phyloP scores from a whole-genome alignment of 2,329 filamentous ascomycete genomes.

The Exophiala sp. region DNA sequence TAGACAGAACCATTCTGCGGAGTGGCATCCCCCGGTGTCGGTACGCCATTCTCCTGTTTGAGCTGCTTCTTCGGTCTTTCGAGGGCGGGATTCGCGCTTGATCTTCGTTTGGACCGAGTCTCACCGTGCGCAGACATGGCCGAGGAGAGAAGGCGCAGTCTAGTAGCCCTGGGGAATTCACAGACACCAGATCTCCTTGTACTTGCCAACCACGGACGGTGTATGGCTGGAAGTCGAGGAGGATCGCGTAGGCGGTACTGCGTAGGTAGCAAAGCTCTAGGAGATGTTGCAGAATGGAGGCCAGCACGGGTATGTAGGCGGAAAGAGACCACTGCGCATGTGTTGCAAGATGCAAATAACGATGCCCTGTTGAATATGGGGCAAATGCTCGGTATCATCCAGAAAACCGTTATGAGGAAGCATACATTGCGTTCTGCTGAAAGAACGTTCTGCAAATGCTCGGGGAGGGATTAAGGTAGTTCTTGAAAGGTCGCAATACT shows the following conservation, averaged over 20 bases:
- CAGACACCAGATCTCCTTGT: not conserved
- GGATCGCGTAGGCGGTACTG: not conserved
- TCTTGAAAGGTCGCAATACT: slow-evolving; percentile 3
- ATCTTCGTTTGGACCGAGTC: slow-evolving; percentile 50
- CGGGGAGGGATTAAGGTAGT: not conserved
- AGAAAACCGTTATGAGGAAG: slow-evolving; percentile 8
- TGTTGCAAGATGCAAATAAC: slow-evolving; percentile 13
- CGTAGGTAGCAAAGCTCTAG: slow-evolving; percentile 1
- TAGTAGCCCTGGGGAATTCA: not conserved
- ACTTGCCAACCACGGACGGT: not conserved
- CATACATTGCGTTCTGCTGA: not conserved
- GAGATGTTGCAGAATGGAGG: not conserved
- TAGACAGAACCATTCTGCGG: slow-evolving; percentile 42
- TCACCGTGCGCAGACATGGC: slow-evolving; percentile 48
- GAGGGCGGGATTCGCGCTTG: slow-evolving; percentile 44
- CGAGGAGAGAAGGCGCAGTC: slow-evolving; percentile 1
- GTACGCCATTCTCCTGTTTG: slow-evolving; percentile 42
- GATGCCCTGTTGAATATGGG: slow-evolving; percentile 17
- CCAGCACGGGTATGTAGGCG: slow-evolving; percentile 1
- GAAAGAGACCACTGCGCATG: slow-evolving; percentile 4
- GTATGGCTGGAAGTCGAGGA: not conserved
- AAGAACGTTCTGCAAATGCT: not conserved
- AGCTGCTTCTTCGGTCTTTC: slow-evolving; percentile 53
- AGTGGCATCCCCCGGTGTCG: slow-evolving; percentile 39
- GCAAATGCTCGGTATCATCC: slow-evolving; percentile 19